A percentile compares a stretch with the other conserved stretches of the same genome.
Evolutionary conservation across 352 stramenopile species (phyloP).

Genomic region (Phytophthora pini): DNA sequence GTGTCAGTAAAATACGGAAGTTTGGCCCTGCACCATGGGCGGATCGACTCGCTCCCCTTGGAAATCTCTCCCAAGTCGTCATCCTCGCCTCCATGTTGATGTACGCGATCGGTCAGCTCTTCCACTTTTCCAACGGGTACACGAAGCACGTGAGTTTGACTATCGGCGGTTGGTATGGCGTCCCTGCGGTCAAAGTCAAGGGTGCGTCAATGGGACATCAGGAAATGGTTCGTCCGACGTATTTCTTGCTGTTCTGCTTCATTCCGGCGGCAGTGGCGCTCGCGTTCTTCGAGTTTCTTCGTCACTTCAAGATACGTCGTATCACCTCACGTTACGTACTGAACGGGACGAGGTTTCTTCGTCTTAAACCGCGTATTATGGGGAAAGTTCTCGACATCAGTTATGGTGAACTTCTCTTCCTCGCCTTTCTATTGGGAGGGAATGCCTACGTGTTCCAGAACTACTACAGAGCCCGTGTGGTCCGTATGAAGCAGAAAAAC

Average conservation of each 20-base stretch:
- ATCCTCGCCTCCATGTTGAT: constrained; percentile 36
- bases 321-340: constrained; percentile 35
- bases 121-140: constrained; percentile 32
- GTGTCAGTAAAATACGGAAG: neutral
- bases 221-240: constrained; percentile 61
- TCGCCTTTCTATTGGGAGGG: constrained; percentile 28
- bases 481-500: constrained; percentile 3
- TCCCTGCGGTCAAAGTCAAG: constrained; percentile 23
- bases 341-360: constrained; percentile 34
- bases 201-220: constrained; percentile 24
- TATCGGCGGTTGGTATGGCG: constrained; percentile 36
- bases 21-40: neutral
- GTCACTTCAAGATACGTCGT: constrained; percentile 43
- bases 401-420: constrained; percentile 40
- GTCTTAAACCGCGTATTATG: constrained; percentile 42
- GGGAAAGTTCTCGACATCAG: constrained; percentile 41
- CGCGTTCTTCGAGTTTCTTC: constrained; percentile 50
- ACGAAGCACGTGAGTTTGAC: constrained; percentile 13
- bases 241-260: constrained; percentile 56
- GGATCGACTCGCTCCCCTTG: neutral
- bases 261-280: constrained; percentile 42
- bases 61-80: constrained; percentile 21
- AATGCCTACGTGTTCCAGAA: constrained; percentile 45
- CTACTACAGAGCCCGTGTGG: constrained; percentile 10
- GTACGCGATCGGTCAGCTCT: constrained; percentile 37